Conservation (phyloP, 768 basidiomycete species). For the Boletus tylopilopsis region DNA sequence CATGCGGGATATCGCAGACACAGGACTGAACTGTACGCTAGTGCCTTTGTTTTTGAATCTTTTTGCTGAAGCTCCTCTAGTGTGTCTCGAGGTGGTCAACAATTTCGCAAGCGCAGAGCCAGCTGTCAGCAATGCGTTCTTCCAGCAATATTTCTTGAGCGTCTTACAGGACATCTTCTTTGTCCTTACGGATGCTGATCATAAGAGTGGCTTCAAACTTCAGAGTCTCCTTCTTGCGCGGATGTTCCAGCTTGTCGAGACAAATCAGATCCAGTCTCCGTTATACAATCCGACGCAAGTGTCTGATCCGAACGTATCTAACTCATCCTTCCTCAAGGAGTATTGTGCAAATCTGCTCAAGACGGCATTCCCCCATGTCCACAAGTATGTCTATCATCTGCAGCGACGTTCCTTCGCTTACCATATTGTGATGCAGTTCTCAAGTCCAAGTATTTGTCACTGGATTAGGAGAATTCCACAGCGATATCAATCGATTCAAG, state of each 20-base stretch:
- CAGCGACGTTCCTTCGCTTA: conserved; percentile 8
- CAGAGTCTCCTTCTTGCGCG: conserved; percentile 90
- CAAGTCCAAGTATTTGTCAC: conserved; percentile 71
- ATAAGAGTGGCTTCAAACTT: conserved; percentile 98
- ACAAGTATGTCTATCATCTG: conserved; percentile 51
- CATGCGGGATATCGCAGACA: conserved; percentile 97
- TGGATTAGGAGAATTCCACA: conserved; percentile 66
- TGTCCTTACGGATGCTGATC: conserved; percentile 95
- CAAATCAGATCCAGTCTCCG: conserved; percentile 73
- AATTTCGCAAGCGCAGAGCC: conserved; percentile 86
- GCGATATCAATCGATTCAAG: conserved; percentile 89
- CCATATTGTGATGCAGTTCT: conserved; percentile 38
- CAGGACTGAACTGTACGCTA: conserved; percentile 65
- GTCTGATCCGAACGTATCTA: conserved; percentile 67
- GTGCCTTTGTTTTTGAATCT: background rate
- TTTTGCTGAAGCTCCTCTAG: conserved; percentile 37
- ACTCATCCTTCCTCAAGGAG: conserved; percentile 75
- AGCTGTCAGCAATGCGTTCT: conserved; percentile 84
- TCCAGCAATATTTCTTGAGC: conserved; percentile 92
- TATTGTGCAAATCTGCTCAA: conserved; percentile 85
- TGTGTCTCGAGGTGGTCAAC: conserved; percentile 91
- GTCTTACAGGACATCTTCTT: conserved; percentile 96
- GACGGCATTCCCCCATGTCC: conserved; percentile 90
- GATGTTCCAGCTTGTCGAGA: conserved; percentile 90
- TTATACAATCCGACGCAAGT: conserved; percentile 78